Percentiles rank a stretch among this genome's conserved stretches.
These are phyloP conservation scores for Xylaria acuta DNA, from an alignment of 495 filamentous ascomycete species.

Conservation along the genomic window DNA sequence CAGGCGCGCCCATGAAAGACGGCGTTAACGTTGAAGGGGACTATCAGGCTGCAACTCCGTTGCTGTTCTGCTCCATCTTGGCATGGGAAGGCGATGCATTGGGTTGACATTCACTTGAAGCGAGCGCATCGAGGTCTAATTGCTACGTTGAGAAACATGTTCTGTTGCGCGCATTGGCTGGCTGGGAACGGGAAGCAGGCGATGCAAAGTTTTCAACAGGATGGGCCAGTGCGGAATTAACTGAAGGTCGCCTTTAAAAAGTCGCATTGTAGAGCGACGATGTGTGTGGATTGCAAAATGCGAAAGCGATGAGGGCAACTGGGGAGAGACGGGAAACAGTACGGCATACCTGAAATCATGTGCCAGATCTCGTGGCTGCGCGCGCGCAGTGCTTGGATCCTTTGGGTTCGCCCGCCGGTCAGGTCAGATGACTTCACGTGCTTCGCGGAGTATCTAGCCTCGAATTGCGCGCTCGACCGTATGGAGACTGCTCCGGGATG, in stretches of 20 bases:
- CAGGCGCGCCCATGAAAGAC: not conserved
- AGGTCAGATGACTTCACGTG: constrained; percentile 46
- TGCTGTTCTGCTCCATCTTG: constrained; percentile 6
- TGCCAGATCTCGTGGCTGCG: constrained; percentile 39
- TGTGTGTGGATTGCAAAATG: constrained; percentile 21
- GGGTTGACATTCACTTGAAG: constrained; percentile 22
- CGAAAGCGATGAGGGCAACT: not conserved
- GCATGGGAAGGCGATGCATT: constrained; percentile 6
- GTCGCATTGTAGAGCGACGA: constrained; percentile 16
- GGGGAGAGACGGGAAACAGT: constrained; percentile 17
- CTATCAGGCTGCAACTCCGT: constrained; percentile 8
- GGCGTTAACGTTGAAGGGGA: not conserved
- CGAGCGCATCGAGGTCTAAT: constrained; percentile 19
- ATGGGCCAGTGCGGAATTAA: not conserved
- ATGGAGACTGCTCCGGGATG: constrained; percentile 27
- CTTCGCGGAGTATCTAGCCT: constrained; percentile 41
- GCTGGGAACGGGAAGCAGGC: not conserved
- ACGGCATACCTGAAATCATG: constrained; percentile 42
- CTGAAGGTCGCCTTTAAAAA: not conserved
- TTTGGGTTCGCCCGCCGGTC: constrained; percentile 34
- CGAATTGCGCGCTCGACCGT: constrained; percentile 34
- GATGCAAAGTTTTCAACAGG: constrained; percentile 10
- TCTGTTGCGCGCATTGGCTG: constrained; percentile 21
- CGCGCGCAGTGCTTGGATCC: constrained; percentile 40
- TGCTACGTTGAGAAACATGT: constrained; percentile 20